phyloP scores from a whole-genome alignment of 2,329 filamentous ascomycete species.

The Cladosporium austrohemisphaericum region DNA sequence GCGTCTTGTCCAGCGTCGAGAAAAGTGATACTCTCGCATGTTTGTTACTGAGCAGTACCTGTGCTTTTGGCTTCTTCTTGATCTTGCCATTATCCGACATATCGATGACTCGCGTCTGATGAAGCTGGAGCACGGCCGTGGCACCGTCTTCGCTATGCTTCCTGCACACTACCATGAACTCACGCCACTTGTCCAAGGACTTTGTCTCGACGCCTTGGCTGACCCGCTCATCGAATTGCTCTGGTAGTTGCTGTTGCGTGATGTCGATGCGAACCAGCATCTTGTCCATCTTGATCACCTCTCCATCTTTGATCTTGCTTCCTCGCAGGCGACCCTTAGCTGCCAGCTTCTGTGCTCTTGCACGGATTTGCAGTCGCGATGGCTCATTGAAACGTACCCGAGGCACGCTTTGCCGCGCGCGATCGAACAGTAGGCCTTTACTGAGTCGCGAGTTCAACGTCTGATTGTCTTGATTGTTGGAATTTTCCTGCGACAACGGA shows the following conservation, averaged over 20 bases:
- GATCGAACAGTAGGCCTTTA: conserved; percentile 2
- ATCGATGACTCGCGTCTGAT: conserved; percentile 51
- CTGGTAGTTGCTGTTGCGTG: conserved; percentile 47
- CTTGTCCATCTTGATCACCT: conserved; percentile 64
- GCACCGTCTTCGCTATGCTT: conserved; percentile 53
- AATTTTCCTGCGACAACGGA: not conserved
- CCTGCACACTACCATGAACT: conserved; percentile 60
- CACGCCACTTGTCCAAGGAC: conserved; percentile 61
- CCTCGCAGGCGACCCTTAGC: conserved; percentile 25
- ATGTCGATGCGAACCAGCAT: conserved; percentile 63
- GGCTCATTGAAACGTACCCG: conserved; percentile 30
- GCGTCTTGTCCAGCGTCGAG: conserved; percentile 63
- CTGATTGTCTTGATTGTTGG: not conserved
- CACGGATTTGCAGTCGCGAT: conserved; percentile 29
- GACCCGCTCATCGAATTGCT: conserved; percentile 62
- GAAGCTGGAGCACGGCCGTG: conserved; percentile 34
- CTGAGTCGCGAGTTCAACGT: not conserved
- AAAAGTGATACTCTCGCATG: conserved; percentile 59
- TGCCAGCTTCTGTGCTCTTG: conserved; percentile 29
- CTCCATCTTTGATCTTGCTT: conserved; percentile 49
- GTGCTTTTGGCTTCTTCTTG: conserved; percentile 53
- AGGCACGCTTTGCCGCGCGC: conserved; percentile 6
- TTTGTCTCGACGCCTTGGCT: conserved; percentile 57
- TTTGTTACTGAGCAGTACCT: conserved; percentile 55
- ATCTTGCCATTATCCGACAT: conserved; percentile 46